These are phyloP conservation scores for Coemansia furcata DNA, from an alignment of 192 early-diverging fungal genomes.

Conservation along the genomic window DNA sequence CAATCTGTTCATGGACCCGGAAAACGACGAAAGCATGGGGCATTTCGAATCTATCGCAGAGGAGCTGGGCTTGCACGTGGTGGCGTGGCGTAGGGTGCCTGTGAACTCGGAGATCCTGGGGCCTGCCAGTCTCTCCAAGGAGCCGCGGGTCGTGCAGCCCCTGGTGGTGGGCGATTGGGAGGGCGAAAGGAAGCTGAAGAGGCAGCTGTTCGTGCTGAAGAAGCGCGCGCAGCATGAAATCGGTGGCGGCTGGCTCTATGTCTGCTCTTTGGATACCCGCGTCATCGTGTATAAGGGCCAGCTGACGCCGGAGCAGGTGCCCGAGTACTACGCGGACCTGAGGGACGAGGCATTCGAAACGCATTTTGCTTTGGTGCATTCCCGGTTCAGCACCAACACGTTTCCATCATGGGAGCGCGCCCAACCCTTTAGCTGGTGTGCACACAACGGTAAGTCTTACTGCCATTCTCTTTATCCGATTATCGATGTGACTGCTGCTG, in stretches of 20 bases:
- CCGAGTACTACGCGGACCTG: conserved; percentile 89
- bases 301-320: conserved; percentile 92
- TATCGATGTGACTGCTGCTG: not conserved
- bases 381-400: conserved; percentile 98
- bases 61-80: conserved; percentile 67
- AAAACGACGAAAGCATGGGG: conserved; percentile 67
- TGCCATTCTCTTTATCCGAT: not conserved
- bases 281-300: conserved; percentile 98
- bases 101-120: conserved; percentile 84
- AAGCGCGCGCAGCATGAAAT: conserved; percentile 89
- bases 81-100: conserved; percentile 91
- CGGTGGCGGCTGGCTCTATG: conserved; percentile 89
- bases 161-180: conserved; percentile 63
- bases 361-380: conserved; percentile 97
- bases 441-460: conserved; percentile 84
- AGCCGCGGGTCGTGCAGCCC: conserved; percentile 92
- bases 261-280: conserved; percentile 91
- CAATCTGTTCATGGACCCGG: conserved; percentile 86
- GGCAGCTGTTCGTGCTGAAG: conserved; percentile 84
- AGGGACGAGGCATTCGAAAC: conserved; percentile 76
- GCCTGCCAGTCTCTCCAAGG: conserved; percentile 81
- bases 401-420: conserved; percentile 99
- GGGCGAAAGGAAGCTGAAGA: conserved; percentile 64
- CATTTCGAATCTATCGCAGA: conserved; percentile 80
- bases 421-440: conserved; percentile 97